Base-by-base conservation (phyloP, 768 basidiomycete genomes). In the Infundibulicybe gibba region DNA sequence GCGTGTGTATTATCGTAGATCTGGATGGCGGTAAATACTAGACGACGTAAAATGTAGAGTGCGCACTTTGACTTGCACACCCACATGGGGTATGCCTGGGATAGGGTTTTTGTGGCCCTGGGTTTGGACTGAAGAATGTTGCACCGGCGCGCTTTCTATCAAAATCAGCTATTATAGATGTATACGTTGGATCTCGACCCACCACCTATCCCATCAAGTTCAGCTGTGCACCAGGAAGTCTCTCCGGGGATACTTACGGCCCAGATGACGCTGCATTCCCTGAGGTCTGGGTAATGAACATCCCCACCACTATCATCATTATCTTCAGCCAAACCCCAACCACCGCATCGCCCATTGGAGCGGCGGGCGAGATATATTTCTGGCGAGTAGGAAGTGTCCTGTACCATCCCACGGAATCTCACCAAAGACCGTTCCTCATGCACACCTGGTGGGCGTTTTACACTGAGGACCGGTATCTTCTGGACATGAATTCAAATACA, bases 321-420 rank as follows among this genome's bases (percentile, higher is more conserved):
- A 19, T 63, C 59, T 10, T 53, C 75, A 41, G 55, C 62, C 19
- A 87, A 63, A 5, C 87, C 89, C 90, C 90, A 91, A n/a, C 89
- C 90, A 20, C 86, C 87, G 47, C 76, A 80, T 37, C 56, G 58
- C 1, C 69, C 71, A 32, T 68, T 61, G 37, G 57, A 47, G 19
- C 68, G 61, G 35, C 58, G 70, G 2, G 80, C 75, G 35, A 88
- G 68, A 62, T 92, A 92, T 51, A 93, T 70, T 58, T 90, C 86
- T 0, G 79, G 77, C 5, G 85, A 80, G 14, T 76, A 59, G 2
- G 88, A 87, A 2, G 87, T 90, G 58, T 91, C 90, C 61, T 93
- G 90, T 25, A 91, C 72, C 85, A 91, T 88, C 19, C 77, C 84
- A 30, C 79, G 75, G 61, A 91, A 90, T 15, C 76, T 71, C 3